These are phyloP conservation scores for Pestalotiopsis sp. DNA, from an alignment of 2,329 filamentous ascomycete genomes.

Conservation along the genomic window DNA sequence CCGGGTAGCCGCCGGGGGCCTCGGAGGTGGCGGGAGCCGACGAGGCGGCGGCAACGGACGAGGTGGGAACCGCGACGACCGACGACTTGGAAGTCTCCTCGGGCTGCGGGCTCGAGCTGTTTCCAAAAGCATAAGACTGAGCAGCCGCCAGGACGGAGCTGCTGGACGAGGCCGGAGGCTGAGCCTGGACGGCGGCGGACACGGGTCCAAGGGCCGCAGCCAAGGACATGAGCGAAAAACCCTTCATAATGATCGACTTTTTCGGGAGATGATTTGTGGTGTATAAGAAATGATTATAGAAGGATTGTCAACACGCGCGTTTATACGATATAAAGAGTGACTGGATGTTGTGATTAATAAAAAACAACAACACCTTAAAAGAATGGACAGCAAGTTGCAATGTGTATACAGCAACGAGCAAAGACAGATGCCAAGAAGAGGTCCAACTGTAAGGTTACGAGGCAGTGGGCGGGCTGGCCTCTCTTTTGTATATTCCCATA, in stretches of 20 bases:
- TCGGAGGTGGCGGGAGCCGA: background rate
- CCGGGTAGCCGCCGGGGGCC: background rate
- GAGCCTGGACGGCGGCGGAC: background rate
- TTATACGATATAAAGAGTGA: background rate
- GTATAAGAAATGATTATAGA: background rate
- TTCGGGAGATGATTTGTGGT: background rate
- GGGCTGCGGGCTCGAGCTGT: background rate
- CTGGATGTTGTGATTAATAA: background rate
- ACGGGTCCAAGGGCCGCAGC: background rate
- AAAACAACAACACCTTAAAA: background rate
- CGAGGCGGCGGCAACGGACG: background rate
- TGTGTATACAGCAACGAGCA: constrained; percentile 2
- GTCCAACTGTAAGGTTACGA: background rate
- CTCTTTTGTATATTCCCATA: background rate
- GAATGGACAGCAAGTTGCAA: constrained; percentile 4
- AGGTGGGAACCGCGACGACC: background rate
- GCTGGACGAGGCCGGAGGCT: background rate
- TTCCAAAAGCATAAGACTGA: background rate
- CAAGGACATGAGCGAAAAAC: background rate
- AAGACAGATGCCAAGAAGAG: constrained; percentile 1
- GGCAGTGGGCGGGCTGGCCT: background rate
- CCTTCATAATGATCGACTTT: background rate
- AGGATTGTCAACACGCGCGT: background rate
- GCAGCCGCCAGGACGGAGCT: background rate
- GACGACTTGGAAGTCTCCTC: background rate